Evolutionary conservation across 371 early-diverging fungal species (phyloP).

Genomic region (Entomophthora muscae): DNA sequence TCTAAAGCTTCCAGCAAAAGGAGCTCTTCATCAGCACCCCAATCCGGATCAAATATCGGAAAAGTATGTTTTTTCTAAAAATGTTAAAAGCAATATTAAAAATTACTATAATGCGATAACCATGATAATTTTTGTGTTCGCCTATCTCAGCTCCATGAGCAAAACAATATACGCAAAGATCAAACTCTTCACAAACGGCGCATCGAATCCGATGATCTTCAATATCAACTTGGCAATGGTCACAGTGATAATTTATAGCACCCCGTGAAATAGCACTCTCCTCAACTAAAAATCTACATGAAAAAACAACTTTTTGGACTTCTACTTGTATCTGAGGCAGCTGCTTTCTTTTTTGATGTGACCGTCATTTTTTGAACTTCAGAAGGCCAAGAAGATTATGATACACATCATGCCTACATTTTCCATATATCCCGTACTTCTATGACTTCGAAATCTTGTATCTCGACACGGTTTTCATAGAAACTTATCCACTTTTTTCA

Average conservation of each 20-base stretch:
- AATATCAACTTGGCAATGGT: conserved; percentile 76
- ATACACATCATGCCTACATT: too few species aligned
- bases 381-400: background rate
- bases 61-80: conserved; percentile 61
- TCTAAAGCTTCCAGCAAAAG: conserved; percentile 83
- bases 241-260: conserved; percentile 61
- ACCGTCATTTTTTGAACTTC: background rate
- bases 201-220: conserved; percentile 81
- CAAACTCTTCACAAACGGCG: conserved; percentile 80
- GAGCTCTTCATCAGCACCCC: conserved; percentile 97
- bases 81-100: background rate
- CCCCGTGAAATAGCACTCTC: background rate
- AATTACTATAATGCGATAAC: conserved; percentile 63
- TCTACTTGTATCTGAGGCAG: background rate
- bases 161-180: conserved; percentile 93
- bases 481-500: too few species aligned
- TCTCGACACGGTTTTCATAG: too few species aligned
- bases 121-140: conserved; percentile 68
- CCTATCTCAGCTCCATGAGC: conserved; percentile 66
- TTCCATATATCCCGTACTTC: too few species aligned
- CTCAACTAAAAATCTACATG: background rate
- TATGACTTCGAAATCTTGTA: too few species aligned
- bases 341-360: background rate
- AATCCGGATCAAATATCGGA: conserved; percentile 67
- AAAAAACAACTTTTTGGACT: background rate